These are phyloP conservation scores for Akanthomyces dipterigenus DNA, from an alignment of 2,329 filamentous ascomycete species.

Conservation along the genomic window DNA sequence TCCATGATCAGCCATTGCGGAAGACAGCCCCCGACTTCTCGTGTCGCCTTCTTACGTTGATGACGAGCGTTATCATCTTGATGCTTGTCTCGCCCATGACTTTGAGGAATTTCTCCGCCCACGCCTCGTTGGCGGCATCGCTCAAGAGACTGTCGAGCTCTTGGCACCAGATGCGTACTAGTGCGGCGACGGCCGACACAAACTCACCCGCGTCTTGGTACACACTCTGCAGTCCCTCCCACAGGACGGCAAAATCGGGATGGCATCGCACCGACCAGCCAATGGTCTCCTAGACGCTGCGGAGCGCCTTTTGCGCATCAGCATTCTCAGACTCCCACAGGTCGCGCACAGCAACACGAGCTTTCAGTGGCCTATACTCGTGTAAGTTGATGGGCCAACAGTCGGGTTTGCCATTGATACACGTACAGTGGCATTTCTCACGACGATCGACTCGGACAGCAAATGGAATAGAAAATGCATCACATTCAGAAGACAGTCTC, in stretches of 20 bases:
- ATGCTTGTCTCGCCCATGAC: conserved; percentile 17
- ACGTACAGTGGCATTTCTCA: not conserved
- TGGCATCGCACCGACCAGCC: conserved; percentile 33
- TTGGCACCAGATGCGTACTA: conserved; percentile 33
- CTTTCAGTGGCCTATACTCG: conserved; percentile 32
- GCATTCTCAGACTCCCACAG: conserved; percentile 31
- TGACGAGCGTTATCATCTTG: conserved; percentile 25
- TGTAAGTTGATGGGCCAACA: not conserved
- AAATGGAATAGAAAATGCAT: not conserved
- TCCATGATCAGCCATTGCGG: not conserved
- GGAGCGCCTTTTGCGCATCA: conserved; percentile 27
- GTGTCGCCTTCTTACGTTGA: conserved; percentile 27
- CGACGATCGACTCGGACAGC: not conserved
- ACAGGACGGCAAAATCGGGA: conserved; percentile 38
- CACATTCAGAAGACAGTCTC: not conserved
- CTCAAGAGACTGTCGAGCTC: conserved; percentile 35
- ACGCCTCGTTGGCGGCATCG: conserved; percentile 30
- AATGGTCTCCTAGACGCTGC: conserved; percentile 26
- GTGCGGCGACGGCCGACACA: conserved; percentile 28
- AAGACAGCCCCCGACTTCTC: too few species aligned
- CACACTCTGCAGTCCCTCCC: conserved; percentile 28
- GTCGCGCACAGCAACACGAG: conserved; percentile 36
- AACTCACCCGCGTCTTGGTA: conserved; percentile 36
- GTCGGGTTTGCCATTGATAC: too few species aligned
- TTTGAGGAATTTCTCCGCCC: conserved; percentile 37